Conservation (phyloP, 129 eudicot genomes). For the Arctium lappa region DNA sequence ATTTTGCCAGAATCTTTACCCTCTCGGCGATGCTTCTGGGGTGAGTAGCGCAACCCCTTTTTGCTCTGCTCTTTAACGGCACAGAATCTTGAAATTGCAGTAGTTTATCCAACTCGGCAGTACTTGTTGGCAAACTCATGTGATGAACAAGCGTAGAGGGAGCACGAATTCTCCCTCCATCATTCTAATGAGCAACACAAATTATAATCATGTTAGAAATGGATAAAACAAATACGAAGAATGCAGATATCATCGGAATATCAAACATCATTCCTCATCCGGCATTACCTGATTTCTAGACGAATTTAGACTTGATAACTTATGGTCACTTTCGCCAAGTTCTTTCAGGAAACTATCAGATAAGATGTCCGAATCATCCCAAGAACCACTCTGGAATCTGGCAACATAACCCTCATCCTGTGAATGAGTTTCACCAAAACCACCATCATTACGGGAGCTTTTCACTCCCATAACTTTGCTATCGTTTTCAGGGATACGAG, state of each 20-base stretch:
- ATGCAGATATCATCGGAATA: not conserved
- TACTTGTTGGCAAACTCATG: slow-evolving; percentile 68
- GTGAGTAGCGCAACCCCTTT: slow-evolving; percentile 96
- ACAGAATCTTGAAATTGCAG: slow-evolving; percentile 61
- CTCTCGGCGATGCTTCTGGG: slow-evolving; percentile 97
- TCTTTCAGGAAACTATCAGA: slow-evolving; percentile 63
- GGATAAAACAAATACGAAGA: not conserved
- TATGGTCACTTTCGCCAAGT: slow-evolving; percentile 45
- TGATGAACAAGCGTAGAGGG: slow-evolving; percentile 69
- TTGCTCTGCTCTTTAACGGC: slow-evolving; percentile 70
- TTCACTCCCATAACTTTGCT: slow-evolving; percentile 41
- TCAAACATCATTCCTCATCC: not conserved
- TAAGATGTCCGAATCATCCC: slow-evolving; percentile 78
- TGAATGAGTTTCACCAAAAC: slow-evolving; percentile 23
- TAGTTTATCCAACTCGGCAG: slow-evolving; percentile 54
- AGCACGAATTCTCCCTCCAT: slow-evolving; percentile 43
- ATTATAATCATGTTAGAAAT: not conserved
- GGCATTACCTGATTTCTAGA: slow-evolving; percentile 56
- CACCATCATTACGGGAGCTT: slow-evolving; percentile 26
- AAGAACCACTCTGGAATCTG: slow-evolving; percentile 37
- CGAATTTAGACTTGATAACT: slow-evolving; percentile 37
- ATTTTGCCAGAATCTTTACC: slow-evolving; percentile 38
- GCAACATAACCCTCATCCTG: slow-evolving; percentile 23
- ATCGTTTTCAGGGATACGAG: slow-evolving; percentile 48
- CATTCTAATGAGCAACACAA: slow-evolving; percentile 30